A percentile compares a stretch with the other conserved stretches of the same genome.
phyloP scores from a whole-genome alignment of 495 filamentous ascomycete genomes.

The Daldinia grandis region DNA sequence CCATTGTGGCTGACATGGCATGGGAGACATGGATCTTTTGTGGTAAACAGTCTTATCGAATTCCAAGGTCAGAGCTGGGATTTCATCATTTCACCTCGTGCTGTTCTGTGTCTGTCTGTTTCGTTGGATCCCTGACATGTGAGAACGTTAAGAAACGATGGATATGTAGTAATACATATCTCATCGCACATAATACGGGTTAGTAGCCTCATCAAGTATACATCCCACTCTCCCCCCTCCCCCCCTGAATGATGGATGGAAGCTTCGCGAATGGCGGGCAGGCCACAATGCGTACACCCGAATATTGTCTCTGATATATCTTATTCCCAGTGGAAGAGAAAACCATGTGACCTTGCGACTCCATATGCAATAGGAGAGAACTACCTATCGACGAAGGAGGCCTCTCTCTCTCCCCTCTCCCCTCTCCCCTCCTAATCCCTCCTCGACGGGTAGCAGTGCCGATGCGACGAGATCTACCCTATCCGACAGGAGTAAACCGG shows the following conservation, averaged over 20 bases:
- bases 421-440: constrained; percentile 6
- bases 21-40: constrained; percentile 22
- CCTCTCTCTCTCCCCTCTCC: no score
- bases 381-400: constrained; percentile 11
- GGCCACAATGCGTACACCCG: not conserved
- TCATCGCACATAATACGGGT: not conserved
- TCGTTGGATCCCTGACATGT: constrained; percentile 36
- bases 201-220: not conserved
- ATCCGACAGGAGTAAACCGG: constrained; percentile 36
- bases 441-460: constrained; percentile 38
- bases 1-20: constrained; percentile 28
- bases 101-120: constrained; percentile 30
- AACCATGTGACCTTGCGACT: constrained; percentile 33
- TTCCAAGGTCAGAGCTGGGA: constrained; percentile 29
- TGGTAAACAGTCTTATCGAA: constrained; percentile 21
- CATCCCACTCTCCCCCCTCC: not conserved
- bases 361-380: not conserved
- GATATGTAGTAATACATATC: not conserved
- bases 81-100: constrained; percentile 40
- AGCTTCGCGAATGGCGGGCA: constrained; percentile 26
- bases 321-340: not conserved
- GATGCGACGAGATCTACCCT: constrained; percentile 41
- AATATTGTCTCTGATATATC: constrained; percentile 13
- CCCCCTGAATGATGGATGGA: not conserved
- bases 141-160: constrained; percentile 4